These are phyloP conservation scores for Musa itinerans DNA, from an alignment of 176 grass and related monocot species.

Conservation along the genomic window DNA sequence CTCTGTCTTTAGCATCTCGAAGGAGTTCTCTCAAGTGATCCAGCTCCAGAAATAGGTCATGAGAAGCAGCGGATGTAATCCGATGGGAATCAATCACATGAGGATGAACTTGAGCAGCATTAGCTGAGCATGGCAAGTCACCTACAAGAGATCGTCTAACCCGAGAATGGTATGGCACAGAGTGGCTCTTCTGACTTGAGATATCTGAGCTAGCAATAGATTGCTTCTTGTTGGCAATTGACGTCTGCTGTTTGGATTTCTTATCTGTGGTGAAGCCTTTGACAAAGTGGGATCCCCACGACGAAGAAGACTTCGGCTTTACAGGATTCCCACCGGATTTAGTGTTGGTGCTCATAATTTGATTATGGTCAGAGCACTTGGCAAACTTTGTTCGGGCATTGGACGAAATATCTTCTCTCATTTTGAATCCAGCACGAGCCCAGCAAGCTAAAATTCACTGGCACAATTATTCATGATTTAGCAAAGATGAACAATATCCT, in stretches of 20 bases:
- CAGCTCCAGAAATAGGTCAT: conserved; percentile 88
- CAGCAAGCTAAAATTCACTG: conserved; percentile 15
- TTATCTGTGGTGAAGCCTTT: conserved; percentile 85
- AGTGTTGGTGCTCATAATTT: conserved; percentile 31
- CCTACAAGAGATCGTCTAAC: conserved; percentile 87
- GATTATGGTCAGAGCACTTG: conserved; percentile 33
- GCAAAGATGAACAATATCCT: neutral
- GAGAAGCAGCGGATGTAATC: conserved; percentile 70
- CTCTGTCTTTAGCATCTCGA: conserved; percentile 82
- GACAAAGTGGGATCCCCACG: conserved; percentile 97
- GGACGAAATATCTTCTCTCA: conserved; percentile 95
- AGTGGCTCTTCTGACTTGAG: conserved; percentile 35
- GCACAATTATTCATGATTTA: conserved; percentile 4
- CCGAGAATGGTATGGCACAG: conserved; percentile 61
- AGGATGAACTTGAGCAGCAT: conserved; percentile 86
- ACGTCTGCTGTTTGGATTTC: conserved; percentile 63
- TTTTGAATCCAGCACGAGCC: conserved; percentile 24
- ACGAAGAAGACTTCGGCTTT: conserved; percentile 81
- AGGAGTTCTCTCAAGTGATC: conserved; percentile 84
- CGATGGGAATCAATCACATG: conserved; percentile 65
- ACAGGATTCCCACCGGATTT: conserved; percentile 44
- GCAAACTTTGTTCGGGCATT: conserved; percentile 82
- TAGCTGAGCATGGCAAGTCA: conserved; percentile 71
- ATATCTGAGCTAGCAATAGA: conserved; percentile 44
- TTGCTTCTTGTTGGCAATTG: conserved; percentile 61